Conservation (phyloP, 2,329 filamentous ascomycete genomes). For the Sporothrix pallida region DNA sequence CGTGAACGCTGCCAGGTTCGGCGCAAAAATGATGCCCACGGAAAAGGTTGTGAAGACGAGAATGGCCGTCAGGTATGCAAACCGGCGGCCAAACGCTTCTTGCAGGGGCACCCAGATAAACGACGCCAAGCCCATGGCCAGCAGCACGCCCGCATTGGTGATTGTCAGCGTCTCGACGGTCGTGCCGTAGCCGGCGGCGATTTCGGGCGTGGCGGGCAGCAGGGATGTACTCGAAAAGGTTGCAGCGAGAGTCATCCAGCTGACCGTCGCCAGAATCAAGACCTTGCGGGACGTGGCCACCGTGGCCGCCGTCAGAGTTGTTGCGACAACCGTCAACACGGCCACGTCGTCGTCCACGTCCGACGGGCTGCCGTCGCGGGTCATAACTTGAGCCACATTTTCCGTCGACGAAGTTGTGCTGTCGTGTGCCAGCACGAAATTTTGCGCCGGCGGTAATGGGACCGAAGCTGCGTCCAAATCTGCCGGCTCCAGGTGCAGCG, state of each 20-base stretch:
- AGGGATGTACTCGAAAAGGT: conserved; percentile 65
- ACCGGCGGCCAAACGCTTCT: conserved; percentile 54
- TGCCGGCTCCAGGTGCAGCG: neutral
- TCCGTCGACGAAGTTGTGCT: neutral
- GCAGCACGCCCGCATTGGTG: conserved; percentile 67
- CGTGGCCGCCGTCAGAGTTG: neutral
- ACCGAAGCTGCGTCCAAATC: neutral
- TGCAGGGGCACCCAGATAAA: conserved; percentile 68
- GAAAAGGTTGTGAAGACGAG: conserved; percentile 66
- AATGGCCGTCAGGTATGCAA: conserved; percentile 52
- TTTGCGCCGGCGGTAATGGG: neutral
- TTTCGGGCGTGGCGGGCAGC: conserved; percentile 72
- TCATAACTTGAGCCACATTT: neutral
- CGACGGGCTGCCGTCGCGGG: neutral
- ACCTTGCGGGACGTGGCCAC: conserved; percentile 15
- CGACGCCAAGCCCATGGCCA: conserved; percentile 56
- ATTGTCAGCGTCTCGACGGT: conserved; percentile 73
- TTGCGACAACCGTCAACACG: neutral
- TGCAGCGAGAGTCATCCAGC: conserved; percentile 39
- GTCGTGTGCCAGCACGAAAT: neutral
- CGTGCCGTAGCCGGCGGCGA: conserved; percentile 68
- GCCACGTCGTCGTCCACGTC: neutral
- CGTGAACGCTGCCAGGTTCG: conserved; percentile 73
- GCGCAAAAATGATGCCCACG: conserved; percentile 74
- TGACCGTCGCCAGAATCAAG: conserved; percentile 31